Percentiles rank a stretch among this genome's conserved stretches.
These are phyloP conservation scores for Zelonia costaricensis DNA, from an alignment of 208 protist species.

Conservation along the genomic window DNA sequence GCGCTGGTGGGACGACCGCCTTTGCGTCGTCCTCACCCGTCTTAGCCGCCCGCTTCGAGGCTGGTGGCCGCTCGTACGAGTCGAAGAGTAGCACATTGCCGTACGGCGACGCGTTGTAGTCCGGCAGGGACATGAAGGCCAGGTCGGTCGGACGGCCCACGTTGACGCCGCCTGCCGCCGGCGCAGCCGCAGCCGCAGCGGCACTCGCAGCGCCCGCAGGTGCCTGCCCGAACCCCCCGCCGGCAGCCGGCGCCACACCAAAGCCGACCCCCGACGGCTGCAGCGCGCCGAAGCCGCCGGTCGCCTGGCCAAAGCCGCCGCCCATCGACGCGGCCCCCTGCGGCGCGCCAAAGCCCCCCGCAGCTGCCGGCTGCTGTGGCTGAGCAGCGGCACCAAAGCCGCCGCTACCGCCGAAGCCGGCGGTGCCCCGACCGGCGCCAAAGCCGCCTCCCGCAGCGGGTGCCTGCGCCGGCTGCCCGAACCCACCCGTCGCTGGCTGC, in stretches of 20 bases:
- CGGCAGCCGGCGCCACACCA: neutral
- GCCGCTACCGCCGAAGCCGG: neutral
- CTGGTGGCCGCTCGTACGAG: conserved; percentile 51
- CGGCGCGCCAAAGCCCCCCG: conserved; percentile 51
- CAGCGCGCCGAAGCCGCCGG: conserved; percentile 4
- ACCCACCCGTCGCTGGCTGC: conserved; percentile 20
- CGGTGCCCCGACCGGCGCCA: conserved; percentile 11
- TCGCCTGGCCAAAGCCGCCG: conserved; percentile 31
- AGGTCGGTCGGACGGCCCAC: conserved; percentile 37
- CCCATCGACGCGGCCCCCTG: conserved; percentile 10
- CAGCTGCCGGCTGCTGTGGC: conserved; percentile 3
- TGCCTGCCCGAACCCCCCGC: conserved; percentile 27
- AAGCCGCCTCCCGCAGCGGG: conserved; percentile 34
- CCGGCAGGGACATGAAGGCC: conserved; percentile 72
- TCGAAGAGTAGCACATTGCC: conserved; percentile 78
- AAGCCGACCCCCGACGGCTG: conserved; percentile 8
- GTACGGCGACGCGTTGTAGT: conserved; percentile 78
- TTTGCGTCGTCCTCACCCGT: conserved; percentile 22
- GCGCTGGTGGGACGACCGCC: conserved; percentile 21
- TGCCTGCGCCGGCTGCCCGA: conserved; percentile 13
- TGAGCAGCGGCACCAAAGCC: conserved; percentile 17
- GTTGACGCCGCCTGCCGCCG: conserved; percentile 12
- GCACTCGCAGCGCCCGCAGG: conserved; percentile 4
- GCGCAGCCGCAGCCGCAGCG: neutral
- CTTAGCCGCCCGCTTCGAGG: conserved; percentile 12